Evolutionary conservation across 495 filamentous ascomycete genomes (phyloP).

Genomic region (Pyrenula massariospora): DNA sequence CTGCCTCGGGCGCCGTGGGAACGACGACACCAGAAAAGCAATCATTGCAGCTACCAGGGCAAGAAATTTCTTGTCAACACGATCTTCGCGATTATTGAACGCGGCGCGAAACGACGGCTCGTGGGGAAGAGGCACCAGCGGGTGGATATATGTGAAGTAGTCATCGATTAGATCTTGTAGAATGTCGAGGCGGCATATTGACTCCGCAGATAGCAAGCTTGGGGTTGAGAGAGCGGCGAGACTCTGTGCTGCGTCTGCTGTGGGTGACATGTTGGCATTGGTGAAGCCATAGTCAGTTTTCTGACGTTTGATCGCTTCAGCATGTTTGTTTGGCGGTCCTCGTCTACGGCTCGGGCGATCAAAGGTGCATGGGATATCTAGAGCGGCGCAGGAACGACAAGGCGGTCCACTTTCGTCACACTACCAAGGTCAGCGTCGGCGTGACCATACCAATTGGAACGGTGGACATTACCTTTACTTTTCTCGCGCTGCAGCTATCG

Average conservation of each 20-base stretch:
- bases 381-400: constrained; percentile 64
- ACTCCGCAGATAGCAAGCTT: constrained; percentile 49
- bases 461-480: constrained; percentile 58
- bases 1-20: constrained; percentile 61
- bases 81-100: constrained; percentile 58
- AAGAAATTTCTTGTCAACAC: constrained; percentile 54
- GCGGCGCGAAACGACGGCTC: constrained; percentile 71
- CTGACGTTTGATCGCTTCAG: constrained; percentile 65
- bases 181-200: constrained; percentile 58
- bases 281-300: constrained; percentile 33
- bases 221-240: constrained; percentile 14
- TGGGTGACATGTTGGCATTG: constrained; percentile 13
- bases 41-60: constrained; percentile 77
- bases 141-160: constrained; percentile 84
- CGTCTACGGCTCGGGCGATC: constrained; percentile 65
- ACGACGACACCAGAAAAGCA: constrained; percentile 62
- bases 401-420: constrained; percentile 73
- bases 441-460: background rate
- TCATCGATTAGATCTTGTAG: constrained; percentile 66
- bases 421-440: constrained; percentile 24
- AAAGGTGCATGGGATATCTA: constrained; percentile 79
- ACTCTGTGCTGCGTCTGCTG: background rate
- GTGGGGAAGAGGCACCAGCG: constrained; percentile 75
- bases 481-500: constrained; percentile 74
- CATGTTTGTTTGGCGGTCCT: constrained; percentile 77